phyloP scores from a whole-genome alignment of 148 eudicot species.

The Dianthus caryophyllus region DNA sequence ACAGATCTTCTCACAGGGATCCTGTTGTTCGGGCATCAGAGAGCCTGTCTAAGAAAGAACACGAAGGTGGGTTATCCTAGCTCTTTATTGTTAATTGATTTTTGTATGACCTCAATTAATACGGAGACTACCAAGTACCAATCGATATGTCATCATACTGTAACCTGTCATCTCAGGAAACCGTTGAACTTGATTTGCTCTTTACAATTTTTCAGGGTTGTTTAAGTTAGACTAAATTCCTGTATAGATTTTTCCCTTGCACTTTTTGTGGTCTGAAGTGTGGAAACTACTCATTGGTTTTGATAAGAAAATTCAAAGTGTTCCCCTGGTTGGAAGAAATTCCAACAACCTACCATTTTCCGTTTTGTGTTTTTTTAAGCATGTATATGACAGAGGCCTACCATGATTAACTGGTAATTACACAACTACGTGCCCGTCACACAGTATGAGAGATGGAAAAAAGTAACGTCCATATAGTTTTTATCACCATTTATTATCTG shows the following conservation, averaged over 20 bases:
- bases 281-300: neutral
- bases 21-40: conserved; percentile 71
- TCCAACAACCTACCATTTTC: neutral
- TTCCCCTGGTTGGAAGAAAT: neutral
- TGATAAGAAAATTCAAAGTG: neutral
- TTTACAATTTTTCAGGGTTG: neutral
- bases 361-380: neutral
- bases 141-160: neutral
- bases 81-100: conserved; percentile 7
- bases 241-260: neutral
- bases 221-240: neutral
- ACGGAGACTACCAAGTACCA: no score
- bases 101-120: neutral
- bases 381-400: neutral
- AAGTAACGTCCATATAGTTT: neutral
- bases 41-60: conserved; percentile 67
- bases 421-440: neutral
- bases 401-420: neutral
- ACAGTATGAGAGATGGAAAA: no score
- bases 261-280: neutral
- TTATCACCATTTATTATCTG: neutral
- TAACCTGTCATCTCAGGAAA: neutral
- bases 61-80: conserved; percentile 56
- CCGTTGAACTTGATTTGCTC: neutral
- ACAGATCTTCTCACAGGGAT: conserved; percentile 85